Evolutionary conservation across 345 rosid genomes (phyloP).

Genomic region (Eucalyptus erythrocorys): DNA sequence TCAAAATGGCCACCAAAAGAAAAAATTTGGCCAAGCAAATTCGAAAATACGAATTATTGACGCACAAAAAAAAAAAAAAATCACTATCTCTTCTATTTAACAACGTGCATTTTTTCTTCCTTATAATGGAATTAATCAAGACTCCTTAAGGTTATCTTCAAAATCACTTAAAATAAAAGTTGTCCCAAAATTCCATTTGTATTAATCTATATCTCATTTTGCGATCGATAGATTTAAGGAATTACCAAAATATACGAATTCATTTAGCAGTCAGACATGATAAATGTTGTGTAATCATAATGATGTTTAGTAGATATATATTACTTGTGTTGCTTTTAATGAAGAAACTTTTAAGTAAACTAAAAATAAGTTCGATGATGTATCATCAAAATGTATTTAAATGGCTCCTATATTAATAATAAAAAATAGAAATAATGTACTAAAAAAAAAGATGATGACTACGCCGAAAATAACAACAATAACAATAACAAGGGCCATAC

Average conservation of each 20-base stretch:
- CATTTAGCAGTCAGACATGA: neutral
- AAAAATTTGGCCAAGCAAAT: neutral
- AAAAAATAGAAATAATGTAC: too few relatives aligned
- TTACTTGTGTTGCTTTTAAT: too few relatives aligned
- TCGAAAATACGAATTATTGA: neutral
- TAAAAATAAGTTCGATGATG: too few relatives aligned
- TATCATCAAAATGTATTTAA: too few relatives aligned
- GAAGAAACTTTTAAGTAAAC: too few relatives aligned
- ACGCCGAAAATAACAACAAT: too few relatives aligned
- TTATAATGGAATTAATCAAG: neutral
- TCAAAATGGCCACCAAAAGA: neutral
- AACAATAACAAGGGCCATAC: fast-evolving
- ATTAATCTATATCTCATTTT: neutral
- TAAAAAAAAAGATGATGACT: fast-evolving
- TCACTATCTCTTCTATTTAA: neutral
- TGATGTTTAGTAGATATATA: too few relatives aligned
- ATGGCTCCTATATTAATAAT: too few relatives aligned
- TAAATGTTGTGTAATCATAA: too few relatives aligned
- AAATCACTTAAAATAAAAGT: neutral
- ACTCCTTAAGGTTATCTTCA: neutral
- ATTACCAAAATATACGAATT: neutral
- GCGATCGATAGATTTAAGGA: fast-evolving
- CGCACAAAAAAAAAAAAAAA: neutral
- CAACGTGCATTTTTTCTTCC: neutral
- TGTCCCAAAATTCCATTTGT: fast-evolving